Evolutionary conservation across 768 basidiomycete species (phyloP).

Genomic region (Galerina marginata): DNA sequence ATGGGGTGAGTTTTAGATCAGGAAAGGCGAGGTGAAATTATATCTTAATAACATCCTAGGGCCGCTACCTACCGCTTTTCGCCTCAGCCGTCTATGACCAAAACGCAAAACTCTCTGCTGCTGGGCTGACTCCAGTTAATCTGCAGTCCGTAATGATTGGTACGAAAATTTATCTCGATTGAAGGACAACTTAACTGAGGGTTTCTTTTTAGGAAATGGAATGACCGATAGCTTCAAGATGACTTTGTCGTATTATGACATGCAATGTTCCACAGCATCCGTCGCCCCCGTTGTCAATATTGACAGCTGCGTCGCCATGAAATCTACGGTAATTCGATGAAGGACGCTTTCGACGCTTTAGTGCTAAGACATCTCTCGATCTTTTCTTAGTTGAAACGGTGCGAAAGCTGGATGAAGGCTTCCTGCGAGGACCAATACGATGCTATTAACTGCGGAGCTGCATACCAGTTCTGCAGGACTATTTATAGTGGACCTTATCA

Average conservation of each 20-base stretch:
- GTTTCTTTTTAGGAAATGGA: slow-evolving; percentile 57
- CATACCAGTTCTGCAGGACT: slow-evolving; percentile 61
- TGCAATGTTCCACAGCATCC: slow-evolving; percentile 60
- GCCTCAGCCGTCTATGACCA: slow-evolving; percentile 80
- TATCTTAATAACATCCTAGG: slow-evolving; percentile 39
- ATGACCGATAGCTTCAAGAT: slow-evolving; percentile 60
- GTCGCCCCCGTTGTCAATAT: slow-evolving; percentile 51
- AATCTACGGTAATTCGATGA: slow-evolving; percentile 51
- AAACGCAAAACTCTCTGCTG: slow-evolving; percentile 58
- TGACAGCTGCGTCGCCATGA: slow-evolving; percentile 60
- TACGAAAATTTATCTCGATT: slow-evolving; percentile 19
- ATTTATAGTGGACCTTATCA: slow-evolving; percentile 51
- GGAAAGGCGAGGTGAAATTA: background rate
- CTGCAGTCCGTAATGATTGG: slow-evolving; percentile 78
- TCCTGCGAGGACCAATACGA: slow-evolving; percentile 72
- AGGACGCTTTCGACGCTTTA: background rate
- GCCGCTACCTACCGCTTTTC: slow-evolving; percentile 75
- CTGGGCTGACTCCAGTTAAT: slow-evolving; percentile 64
- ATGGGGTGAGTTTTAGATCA: slow-evolving; percentile 55
- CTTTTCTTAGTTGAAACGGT: slow-evolving; percentile 61
- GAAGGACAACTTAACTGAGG: background rate
- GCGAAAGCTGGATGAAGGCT: slow-evolving; percentile 57
- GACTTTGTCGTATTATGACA: slow-evolving; percentile 47
- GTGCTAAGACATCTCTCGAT: background rate
- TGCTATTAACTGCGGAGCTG: slow-evolving; percentile 66